phyloP scores from a whole-genome alignment of 2,329 filamentous ascomycete genomes.

The Fusarium buxicola region DNA sequence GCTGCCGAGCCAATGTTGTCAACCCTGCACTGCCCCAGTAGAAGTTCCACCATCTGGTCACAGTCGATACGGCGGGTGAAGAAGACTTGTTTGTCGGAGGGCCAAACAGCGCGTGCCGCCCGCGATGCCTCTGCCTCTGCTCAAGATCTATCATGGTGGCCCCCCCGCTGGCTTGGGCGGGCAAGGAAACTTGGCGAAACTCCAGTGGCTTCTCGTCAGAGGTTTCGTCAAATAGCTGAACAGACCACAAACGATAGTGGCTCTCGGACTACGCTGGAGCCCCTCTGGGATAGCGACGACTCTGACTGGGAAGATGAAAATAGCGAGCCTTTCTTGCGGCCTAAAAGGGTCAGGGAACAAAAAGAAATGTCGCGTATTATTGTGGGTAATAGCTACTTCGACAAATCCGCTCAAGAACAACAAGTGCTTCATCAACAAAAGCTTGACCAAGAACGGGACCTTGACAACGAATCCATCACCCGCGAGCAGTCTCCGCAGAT shows the following conservation, averaged over 20 bases:
- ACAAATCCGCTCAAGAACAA: too few relatives aligned
- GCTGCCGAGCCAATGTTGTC: constrained; percentile 52
- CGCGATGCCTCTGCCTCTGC: neutral
- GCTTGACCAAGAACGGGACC: too few relatives aligned
- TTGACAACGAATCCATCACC: constrained; percentile 21
- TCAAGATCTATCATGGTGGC: neutral
- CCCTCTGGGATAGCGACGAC: constrained; percentile 23
- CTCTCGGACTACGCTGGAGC: too few relatives aligned
- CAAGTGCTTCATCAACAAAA: too few relatives aligned
- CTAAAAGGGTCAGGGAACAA: constrained; percentile 10
- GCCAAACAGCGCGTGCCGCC: constrained; percentile 10
- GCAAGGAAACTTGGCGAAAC: constrained; percentile 43
- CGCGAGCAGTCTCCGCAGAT: constrained; percentile 26
- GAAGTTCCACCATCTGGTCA: constrained; percentile 26
- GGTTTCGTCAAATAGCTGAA: constrained; percentile 7
- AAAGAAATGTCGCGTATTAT: too few relatives aligned
- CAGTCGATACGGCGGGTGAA: constrained; percentile 26
- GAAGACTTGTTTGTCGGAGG: constrained; percentile 7
- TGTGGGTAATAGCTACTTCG: too few relatives aligned
- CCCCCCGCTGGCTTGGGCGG: constrained; percentile 34
- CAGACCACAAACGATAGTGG: too few relatives aligned
- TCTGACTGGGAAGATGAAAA: constrained; percentile 26
- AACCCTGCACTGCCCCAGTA: constrained; percentile 51
- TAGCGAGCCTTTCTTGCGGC: constrained; percentile 31
- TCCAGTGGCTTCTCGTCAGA: constrained; percentile 18